Conservation (phyloP, 2,329 filamentous ascomycete species). For the Xylaria polymorpha region DNA sequence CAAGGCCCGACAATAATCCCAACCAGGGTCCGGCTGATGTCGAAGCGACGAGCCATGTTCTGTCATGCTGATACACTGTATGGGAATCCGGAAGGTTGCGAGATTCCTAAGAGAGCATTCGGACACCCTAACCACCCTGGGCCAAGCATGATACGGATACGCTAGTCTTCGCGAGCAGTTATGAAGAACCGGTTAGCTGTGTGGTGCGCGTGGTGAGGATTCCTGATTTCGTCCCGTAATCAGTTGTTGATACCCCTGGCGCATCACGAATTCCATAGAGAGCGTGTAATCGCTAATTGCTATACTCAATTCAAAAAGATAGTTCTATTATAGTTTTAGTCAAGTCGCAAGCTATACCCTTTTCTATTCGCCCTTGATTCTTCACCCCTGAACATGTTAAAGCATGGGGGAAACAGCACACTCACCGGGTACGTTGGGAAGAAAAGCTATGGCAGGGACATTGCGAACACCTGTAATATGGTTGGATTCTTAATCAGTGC, state of each 20-base stretch:
- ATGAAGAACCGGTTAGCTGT: neutral
- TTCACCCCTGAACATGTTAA: neutral
- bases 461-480: neutral
- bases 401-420: neutral
- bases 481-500: neutral
- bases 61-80: conserved; percentile 7
- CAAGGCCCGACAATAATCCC: neutral
- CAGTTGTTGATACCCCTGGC: conserved; percentile 36
- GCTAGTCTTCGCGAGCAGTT: conserved; percentile 12
- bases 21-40: conserved; percentile 4
- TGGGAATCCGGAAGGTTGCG: neutral
- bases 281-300: conserved; percentile 28
- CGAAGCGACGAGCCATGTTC: conserved; percentile 18
- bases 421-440: neutral
- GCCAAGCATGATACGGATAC: conserved; percentile 1
- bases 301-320: conserved; percentile 25
- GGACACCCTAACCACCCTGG: neutral
- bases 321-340: conserved; percentile 28
- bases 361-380: neutral
- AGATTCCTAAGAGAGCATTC: neutral
- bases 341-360: conserved; percentile 6
- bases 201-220: conserved; percentile 29
- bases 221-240: conserved; percentile 27
- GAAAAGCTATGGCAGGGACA: neutral
- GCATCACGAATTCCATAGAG: conserved; percentile 29